Evolutionary conservation across 78 protist species (phyloP), one percentile per base, ranked within the genome.

Genomic region (Monosiga brevicollis): DNA sequence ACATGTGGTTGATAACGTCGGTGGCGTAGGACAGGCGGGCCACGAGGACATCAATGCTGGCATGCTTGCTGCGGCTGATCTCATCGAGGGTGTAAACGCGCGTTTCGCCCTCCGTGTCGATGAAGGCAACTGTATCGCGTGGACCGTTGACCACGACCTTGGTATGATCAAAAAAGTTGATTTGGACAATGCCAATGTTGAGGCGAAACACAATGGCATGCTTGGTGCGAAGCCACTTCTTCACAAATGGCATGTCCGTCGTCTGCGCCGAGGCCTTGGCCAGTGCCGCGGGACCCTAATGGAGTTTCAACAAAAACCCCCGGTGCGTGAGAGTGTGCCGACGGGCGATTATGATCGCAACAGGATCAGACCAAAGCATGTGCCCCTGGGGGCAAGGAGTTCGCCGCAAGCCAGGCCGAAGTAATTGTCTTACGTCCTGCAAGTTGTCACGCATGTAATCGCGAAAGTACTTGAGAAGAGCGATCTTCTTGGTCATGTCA

Each of bases 161-260:
- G 73, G 91, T 86, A 76, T 80, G 82, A 84, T 92, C 95, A 34
- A 54, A 32, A 34, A 92, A 92, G 84, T 81, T 79, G 70, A 87
- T 75, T 83, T 83, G 86, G 2, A 38, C 62, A 42, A 86, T 74
- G 78, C 86, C 82, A 72, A 89, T 83, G 72, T 83, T 81, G 39
- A 94, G 82, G 37, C 96, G 83, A 84, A 95, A 91, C 24, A 93
- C 87, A 73, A 92, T 89, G 72, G 95, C 96, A 40, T 83, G 81
- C 38, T 80, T 49, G 82, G 94, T 90, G 74, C 87, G 86, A 25
- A 86, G 2, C 96, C 96, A 95, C 76, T 93, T 86, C 86, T 85
- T 83, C 62, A 95, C 95, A 15, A 49, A 6, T 6, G 62, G 29
- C 62, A 49, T 6, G 62, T 15, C 62, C 6, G 62, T 6, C 62